Percentiles rank a stretch among this genome's conserved stretches.
Evolutionary conservation across 1,284 basidiomycete species (phyloP).

Genomic region (Trametes sp.): DNA sequence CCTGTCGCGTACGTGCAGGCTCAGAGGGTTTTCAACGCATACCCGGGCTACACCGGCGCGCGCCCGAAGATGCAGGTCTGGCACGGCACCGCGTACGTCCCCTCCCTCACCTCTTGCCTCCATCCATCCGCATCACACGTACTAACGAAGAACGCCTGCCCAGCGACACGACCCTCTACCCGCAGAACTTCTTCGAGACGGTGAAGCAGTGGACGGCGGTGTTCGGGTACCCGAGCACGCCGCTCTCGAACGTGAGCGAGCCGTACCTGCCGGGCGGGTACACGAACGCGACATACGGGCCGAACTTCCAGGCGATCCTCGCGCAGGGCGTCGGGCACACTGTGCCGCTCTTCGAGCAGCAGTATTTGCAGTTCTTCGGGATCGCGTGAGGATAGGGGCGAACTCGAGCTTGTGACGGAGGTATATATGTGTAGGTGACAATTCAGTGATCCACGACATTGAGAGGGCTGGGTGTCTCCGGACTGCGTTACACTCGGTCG

Average conservation of each 20-base stretch:
- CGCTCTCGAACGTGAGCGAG: conserved; percentile 44
- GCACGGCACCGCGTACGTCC: conserved; percentile 58
- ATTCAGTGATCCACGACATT: no score
- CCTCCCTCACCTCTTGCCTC: background rate
- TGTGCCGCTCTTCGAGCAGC: conserved; percentile 31
- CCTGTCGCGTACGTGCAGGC: conserved; percentile 43
- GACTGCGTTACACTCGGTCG: no score
- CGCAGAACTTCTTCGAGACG: conserved; percentile 58
- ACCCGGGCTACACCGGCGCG: conserved; percentile 59
- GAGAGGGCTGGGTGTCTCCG: no score
- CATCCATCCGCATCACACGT: background rate
- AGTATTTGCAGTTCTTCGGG: conserved; percentile 30
- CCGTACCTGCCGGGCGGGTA: conserved; percentile 44
- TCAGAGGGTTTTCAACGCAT: conserved; percentile 51
- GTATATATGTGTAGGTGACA: background rate
- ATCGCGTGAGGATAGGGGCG: conserved; percentile 13
- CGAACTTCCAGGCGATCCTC: conserved; percentile 53
- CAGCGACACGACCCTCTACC: conserved; percentile 57
- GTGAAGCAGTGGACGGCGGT: conserved; percentile 44
- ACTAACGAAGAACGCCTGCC: background rate
- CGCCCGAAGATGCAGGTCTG: conserved; percentile 61
- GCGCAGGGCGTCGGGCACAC: conserved; percentile 55
- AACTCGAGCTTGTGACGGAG: background rate
- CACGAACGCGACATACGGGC: conserved; percentile 54
- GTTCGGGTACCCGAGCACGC: conserved; percentile 50